Percentiles rank a stretch among this genome's conserved stretches.
Conservation (phyloP, 2,329 filamentous ascomycete species). For the Reticulascus tulasneorum region DNA sequence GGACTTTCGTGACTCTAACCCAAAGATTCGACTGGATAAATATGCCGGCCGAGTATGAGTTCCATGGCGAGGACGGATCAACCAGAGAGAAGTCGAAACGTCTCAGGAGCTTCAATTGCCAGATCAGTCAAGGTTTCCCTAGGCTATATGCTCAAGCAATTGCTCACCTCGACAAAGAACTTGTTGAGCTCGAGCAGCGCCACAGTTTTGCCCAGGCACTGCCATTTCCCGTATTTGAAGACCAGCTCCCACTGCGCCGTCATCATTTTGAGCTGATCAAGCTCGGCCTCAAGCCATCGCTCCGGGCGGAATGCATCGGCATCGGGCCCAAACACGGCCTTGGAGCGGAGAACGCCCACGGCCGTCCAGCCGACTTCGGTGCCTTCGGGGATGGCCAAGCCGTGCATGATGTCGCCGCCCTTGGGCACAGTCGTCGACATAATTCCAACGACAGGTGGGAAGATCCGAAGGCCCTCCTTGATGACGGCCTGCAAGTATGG, state of each 20-base stretch:
- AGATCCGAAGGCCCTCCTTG: constrained; percentile 43
- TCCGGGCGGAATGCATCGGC: constrained; percentile 42
- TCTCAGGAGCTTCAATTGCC: constrained; percentile 23
- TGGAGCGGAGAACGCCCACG: constrained; percentile 34
- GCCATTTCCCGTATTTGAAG: constrained; percentile 38
- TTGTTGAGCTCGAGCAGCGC: constrained; percentile 42
- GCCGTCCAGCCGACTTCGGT: constrained; percentile 40
- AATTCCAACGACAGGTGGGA: constrained; percentile 36
- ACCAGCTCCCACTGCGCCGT: constrained; percentile 35
- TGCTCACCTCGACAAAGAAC: constrained; percentile 36
- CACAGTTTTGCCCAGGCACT: constrained; percentile 43
- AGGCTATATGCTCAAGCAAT: neutral
- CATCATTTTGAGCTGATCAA: constrained; percentile 28
- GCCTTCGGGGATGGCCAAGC: constrained; percentile 39
- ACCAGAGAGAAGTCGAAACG: constrained; percentile 27
- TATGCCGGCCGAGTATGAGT: constrained; percentile 26
- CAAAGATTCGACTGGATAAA: constrained; percentile 28
- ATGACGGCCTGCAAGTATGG: constrained; percentile 48
- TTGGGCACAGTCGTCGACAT: constrained; percentile 30
- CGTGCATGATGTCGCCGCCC: constrained; percentile 32
- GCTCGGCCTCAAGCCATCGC: constrained; percentile 40
- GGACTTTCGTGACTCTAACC: constrained; percentile 19
- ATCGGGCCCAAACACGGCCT: constrained; percentile 33
- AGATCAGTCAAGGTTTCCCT: constrained; percentile 1
- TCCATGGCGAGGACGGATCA: constrained; percentile 27